Conservation (phyloP, 768 basidiomycete genomes). For the Mycena venus region DNA sequence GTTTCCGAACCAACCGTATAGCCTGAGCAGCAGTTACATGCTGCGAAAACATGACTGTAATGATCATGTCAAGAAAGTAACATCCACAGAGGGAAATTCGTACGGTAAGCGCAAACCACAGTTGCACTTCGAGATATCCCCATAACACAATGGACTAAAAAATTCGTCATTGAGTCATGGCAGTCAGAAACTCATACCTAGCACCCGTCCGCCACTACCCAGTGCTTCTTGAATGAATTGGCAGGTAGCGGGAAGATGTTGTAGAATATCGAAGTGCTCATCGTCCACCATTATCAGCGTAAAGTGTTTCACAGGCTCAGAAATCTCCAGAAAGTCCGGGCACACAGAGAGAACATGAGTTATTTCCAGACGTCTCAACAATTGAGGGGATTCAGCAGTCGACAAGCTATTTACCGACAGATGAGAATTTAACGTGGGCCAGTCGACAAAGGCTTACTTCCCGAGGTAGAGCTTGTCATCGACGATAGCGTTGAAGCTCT, state of each 20-base stretch:
- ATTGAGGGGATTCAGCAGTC: slow-evolving; percentile 47
- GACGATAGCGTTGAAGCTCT: slow-evolving; percentile 40
- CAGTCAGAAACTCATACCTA: slow-evolving; percentile 30
- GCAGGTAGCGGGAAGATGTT: slow-evolving; percentile 59
- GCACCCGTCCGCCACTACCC: slow-evolving; percentile 53
- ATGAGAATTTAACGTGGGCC: neutral
- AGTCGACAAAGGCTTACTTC: slow-evolving; percentile 41
- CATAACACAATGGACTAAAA: slow-evolving; percentile 62
- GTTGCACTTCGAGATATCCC: slow-evolving; percentile 66
- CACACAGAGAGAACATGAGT: slow-evolving; percentile 55
- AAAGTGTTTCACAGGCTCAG: slow-evolving; percentile 31
- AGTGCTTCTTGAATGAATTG: slow-evolving; percentile 62
- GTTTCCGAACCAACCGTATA: slow-evolving; percentile 48
- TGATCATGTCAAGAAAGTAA: neutral
- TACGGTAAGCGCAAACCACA: slow-evolving; percentile 55
- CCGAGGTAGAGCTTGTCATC: slow-evolving; percentile 49
- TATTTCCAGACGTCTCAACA: slow-evolving; percentile 47
- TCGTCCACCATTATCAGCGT: slow-evolving; percentile 19
- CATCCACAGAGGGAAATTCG: slow-evolving; percentile 23
- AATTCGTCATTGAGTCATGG: neutral
- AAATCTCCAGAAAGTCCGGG: slow-evolving; percentile 45
- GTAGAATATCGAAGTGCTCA: slow-evolving; percentile 54
- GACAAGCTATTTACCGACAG: slow-evolving; percentile 40
- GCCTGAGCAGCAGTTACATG: slow-evolving; percentile 47
- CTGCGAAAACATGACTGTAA: slow-evolving; percentile 50